These are phyloP conservation scores for Phytophthora pluvialis DNA, from an alignment of 352 stramenopile genomes.

Conservation along the genomic window DNA sequence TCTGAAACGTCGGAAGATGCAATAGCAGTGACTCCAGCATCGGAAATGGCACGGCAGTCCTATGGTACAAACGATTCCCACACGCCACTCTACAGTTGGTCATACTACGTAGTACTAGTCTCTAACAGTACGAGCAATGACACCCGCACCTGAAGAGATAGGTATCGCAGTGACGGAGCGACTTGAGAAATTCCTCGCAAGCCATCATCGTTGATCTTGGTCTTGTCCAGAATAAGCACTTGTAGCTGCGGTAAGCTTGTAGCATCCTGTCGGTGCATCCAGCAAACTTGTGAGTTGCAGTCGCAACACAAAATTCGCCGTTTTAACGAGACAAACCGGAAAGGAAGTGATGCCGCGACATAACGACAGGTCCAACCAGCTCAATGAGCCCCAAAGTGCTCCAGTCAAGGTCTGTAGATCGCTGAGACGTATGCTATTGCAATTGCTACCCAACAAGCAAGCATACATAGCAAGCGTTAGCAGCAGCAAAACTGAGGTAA, in stretches of 20 bases:
- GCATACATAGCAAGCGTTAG: conserved; percentile 5
- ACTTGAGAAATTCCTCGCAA: conserved; percentile 43
- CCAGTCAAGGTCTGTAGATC: conserved; percentile 49
- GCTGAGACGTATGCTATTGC: conserved; percentile 22
- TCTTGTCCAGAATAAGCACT: conserved; percentile 73
- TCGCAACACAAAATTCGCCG: not conserved
- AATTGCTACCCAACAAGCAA: conserved; percentile 34
- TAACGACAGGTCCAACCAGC: conserved; percentile 61
- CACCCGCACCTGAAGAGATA: conserved; percentile 65
- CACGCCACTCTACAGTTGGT: conserved; percentile 1
- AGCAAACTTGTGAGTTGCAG: not conserved
- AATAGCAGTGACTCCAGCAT: conserved; percentile 52
- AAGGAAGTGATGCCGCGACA: conserved; percentile 54
- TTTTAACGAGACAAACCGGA: conserved; percentile 34
- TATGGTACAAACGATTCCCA: conserved; percentile 15
- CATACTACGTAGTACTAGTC: not conserved
- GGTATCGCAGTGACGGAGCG: conserved; percentile 52
- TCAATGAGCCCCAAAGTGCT: conserved; percentile 37
- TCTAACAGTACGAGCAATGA: not conserved
- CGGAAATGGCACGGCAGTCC: conserved; percentile 61
- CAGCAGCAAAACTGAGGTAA: not conserved
- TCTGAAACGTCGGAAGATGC: conserved; percentile 24
- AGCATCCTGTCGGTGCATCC: conserved; percentile 25
- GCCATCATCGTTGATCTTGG: conserved; percentile 51
- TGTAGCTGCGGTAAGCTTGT: conserved; percentile 45